Conservation (phyloP, 352 stramenopile species). For the Globisporangium recalcitrans region DNA sequence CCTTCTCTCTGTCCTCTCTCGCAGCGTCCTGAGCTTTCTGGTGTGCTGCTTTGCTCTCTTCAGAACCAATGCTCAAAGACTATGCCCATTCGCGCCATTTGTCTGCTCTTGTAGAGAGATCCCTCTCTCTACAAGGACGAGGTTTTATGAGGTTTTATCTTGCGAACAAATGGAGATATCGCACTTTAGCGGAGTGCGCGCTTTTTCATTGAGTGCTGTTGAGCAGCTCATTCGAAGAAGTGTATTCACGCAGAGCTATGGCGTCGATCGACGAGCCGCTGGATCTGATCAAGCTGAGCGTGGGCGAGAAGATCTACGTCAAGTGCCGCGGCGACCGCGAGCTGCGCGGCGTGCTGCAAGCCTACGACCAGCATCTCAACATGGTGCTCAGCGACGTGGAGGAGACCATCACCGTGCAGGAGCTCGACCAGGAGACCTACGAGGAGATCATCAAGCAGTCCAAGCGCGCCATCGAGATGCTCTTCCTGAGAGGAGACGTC, state of each 20-base stretch:
- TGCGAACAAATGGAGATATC: not conserved
- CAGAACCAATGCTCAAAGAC: slow-evolving; percentile 15
- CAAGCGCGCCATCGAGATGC: slow-evolving; percentile 96
- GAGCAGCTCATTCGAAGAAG: not conserved
- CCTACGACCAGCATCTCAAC: slow-evolving; percentile 99
- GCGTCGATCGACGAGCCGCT: slow-evolving; percentile 93
- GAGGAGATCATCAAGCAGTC: slow-evolving; percentile 96
- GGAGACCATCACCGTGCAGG: slow-evolving; percentile 96
- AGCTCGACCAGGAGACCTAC: slow-evolving; percentile 97
- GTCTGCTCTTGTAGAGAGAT: slow-evolving; percentile 14
- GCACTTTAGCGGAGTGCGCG: slow-evolving; percentile 6
- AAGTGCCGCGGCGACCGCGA: slow-evolving; percentile 98
- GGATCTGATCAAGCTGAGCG: slow-evolving; percentile 97
- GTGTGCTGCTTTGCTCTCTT: not conserved
- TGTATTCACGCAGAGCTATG: slow-evolving; percentile 32
- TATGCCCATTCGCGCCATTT: slow-evolving; percentile 9
- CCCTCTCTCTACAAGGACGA: slow-evolving; percentile 16
- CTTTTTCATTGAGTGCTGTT: not conserved
- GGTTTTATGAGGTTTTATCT: slow-evolving; percentile 14
- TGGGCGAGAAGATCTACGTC: slow-evolving; percentile 98
- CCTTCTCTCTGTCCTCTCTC: not conserved
- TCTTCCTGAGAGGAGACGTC: slow-evolving; percentile 98
- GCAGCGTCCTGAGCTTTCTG: not conserved
- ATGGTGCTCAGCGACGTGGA: slow-evolving; percentile 98
- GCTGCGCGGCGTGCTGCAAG: slow-evolving; percentile 95